These are phyloP conservation scores for Boletus edulis DNA, from an alignment of 768 basidiomycete species.

Conservation along the genomic window DNA sequence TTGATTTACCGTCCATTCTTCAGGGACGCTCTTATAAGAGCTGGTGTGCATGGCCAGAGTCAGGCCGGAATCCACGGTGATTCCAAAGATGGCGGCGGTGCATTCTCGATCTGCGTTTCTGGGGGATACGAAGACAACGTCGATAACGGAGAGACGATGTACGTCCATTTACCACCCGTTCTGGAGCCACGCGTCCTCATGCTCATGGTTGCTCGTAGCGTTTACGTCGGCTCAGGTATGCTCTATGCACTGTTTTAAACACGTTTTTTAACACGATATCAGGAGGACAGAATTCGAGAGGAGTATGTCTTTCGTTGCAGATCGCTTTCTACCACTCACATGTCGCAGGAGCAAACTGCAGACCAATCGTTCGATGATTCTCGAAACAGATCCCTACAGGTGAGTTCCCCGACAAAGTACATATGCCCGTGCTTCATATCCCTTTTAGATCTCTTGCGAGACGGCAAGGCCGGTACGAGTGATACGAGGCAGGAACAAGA, in stretches of 20 bases:
- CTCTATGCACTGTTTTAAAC: background rate
- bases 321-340: background rate
- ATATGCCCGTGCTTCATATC: background rate
- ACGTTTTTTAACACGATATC: background rate
- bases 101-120: slow-evolving; percentile 43
- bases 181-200: background rate
- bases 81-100: slow-evolving; percentile 21
- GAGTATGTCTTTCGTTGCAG: slow-evolving; percentile 12
- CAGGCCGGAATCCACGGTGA: slow-evolving; percentile 42
- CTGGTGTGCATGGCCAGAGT: slow-evolving; percentile 34
- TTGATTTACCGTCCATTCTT: background rate
- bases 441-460: slow-evolving; percentile 26
- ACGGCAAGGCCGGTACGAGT: slow-evolving; percentile 37
- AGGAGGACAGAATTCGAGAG: slow-evolving; percentile 24
- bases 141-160: slow-evolving; percentile 39
- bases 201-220: slow-evolving; percentile 22
- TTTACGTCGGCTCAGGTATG: slow-evolving; percentile 33
- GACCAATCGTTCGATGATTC: slow-evolving; percentile 24
- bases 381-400: slow-evolving; percentile 20
- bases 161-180: slow-evolving; percentile 6
- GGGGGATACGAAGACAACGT: slow-evolving; percentile 42
- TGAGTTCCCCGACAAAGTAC: background rate
- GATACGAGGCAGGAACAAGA: slow-evolving; percentile 28
- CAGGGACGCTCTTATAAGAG: slow-evolving; percentile 21
- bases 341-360: slow-evolving; percentile 18